These are phyloP conservation scores for Bonia amplexicaulis DNA, from an alignment of 176 grass and related monocot genomes.

Conservation along the genomic window DNA sequence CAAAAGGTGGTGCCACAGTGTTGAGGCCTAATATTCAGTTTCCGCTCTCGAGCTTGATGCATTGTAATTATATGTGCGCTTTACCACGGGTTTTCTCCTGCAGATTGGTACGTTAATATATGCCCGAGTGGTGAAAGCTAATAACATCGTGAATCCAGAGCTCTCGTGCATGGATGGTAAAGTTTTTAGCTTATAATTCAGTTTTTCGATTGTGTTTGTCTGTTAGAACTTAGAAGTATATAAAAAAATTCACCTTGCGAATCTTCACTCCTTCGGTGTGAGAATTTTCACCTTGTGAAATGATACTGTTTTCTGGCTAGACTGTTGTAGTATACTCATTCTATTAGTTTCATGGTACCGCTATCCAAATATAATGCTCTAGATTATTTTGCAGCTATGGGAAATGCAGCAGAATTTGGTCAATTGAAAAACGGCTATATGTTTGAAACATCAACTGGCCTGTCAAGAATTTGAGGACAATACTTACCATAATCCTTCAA, in stretches of 20 bases:
- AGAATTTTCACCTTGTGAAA: background rate
- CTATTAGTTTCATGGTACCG: constrained; percentile 9
- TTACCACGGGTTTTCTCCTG: constrained; percentile 32
- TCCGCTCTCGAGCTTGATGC: constrained; percentile 16
- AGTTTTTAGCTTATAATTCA: constrained; percentile 7
- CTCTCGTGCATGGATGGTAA: constrained; percentile 97
- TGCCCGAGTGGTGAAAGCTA: constrained; percentile 85
- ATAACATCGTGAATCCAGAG: constrained; percentile 91
- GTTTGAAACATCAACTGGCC: constrained; percentile 90
- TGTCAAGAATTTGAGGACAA: constrained; percentile 81
- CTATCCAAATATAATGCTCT: background rate
- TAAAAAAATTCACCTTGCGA: background rate
- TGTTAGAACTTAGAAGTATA: background rate
- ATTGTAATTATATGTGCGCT: background rate
- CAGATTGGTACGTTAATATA: constrained; percentile 90
- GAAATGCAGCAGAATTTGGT: constrained; percentile 87
- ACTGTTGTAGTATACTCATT: background rate
- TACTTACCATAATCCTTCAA: background rate
- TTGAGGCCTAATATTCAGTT: background rate
- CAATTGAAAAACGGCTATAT: constrained; percentile 75
- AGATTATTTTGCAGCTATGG: constrained; percentile 44
- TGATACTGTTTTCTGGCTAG: background rate
- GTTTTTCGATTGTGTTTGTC: background rate
- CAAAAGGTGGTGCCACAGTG: background rate
- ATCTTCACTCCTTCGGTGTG: background rate